phyloP scores from a whole-genome alignment of 2,329 filamentous ascomycete species.

The Sclerotiophoma versabilis region DNA sequence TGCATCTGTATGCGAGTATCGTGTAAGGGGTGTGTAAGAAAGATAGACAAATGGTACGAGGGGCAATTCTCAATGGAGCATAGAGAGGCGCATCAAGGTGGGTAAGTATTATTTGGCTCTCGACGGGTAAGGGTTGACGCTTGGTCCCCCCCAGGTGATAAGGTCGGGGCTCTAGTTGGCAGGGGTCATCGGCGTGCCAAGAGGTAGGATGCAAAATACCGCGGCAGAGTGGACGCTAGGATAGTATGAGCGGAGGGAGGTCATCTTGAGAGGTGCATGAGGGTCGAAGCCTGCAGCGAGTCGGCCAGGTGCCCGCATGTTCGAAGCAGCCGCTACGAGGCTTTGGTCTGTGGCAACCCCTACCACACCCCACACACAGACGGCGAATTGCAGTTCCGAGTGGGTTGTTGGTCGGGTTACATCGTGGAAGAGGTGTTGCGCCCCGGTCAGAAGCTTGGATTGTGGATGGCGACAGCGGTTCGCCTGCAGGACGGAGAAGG shows the following conservation, averaged over 20 bases:
- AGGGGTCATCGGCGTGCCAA: constrained; percentile 39
- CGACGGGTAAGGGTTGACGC: constrained; percentile 38
- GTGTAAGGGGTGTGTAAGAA: constrained; percentile 41
- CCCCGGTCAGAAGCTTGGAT: constrained; percentile 33
- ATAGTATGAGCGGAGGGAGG: constrained; percentile 39
- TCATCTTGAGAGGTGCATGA: constrained; percentile 43
- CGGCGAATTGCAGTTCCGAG: constrained; percentile 43
- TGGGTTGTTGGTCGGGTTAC: constrained; percentile 45
- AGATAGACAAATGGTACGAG: constrained; percentile 46
- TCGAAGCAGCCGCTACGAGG: constrained; percentile 42
- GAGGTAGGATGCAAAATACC: constrained; percentile 42
- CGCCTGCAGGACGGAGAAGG: constrained; percentile 45
- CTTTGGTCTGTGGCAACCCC: constrained; percentile 45
- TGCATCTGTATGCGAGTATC: constrained; percentile 43
- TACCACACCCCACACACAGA: constrained; percentile 44
- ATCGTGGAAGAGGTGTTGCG: constrained; percentile 39
- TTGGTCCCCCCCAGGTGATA: constrained; percentile 48
- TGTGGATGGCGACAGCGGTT: constrained; percentile 37
- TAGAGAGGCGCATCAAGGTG: constrained; percentile 47
- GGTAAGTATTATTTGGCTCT: constrained; percentile 50
- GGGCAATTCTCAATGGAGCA: constrained; percentile 48
- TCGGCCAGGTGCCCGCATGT: constrained; percentile 45
- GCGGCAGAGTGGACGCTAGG: constrained; percentile 44
- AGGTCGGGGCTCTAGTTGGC: constrained; percentile 42
- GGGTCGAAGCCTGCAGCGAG: constrained; percentile 40